These are phyloP conservation scores for Ascochyta koolunga DNA, from an alignment of 2,329 filamentous ascomycete species.

Conservation along the genomic window DNA sequence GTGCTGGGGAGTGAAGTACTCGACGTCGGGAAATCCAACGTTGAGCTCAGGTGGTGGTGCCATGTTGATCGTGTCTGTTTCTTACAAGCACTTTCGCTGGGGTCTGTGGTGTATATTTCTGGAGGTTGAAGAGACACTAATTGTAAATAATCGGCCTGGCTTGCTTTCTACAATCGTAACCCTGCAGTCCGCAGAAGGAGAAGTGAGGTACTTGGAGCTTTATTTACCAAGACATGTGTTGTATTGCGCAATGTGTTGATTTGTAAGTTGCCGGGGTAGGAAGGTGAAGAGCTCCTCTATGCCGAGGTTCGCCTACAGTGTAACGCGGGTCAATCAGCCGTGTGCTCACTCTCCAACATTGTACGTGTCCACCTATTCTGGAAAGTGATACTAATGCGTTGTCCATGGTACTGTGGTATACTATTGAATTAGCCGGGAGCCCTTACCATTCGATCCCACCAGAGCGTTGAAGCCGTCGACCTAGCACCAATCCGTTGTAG, in stretches of 20 bases:
- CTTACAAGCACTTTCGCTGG: neutral
- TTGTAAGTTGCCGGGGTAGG: conserved; percentile 10
- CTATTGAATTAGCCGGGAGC: no score
- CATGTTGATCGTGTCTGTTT: conserved; percentile 1
- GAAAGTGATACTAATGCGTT: no score
- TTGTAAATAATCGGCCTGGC: no score
- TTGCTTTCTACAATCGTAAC: neutral
- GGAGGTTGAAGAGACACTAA: no score
- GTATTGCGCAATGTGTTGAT: conserved; percentile 7
- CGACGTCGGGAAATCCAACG: conserved; percentile 31
- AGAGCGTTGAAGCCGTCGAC: neutral
- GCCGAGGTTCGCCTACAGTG: conserved; percentile 12
- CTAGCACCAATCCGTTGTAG: neutral
- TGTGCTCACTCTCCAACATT: neutral
- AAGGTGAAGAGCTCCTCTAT: conserved; percentile 7
- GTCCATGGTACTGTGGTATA: no score
- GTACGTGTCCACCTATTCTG: no score
- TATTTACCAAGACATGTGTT: neutral
- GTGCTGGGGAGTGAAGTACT: conserved; percentile 57
- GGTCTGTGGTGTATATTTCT: neutral
- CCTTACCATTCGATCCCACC: neutral
- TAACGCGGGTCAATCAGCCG: neutral
- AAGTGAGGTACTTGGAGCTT: neutral
- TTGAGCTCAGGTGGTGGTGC: conserved; percentile 35
- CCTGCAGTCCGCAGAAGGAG: neutral